phyloP scores from a whole-genome alignment of 257 asterid genomes.

The Przewalskia tangutica region DNA sequence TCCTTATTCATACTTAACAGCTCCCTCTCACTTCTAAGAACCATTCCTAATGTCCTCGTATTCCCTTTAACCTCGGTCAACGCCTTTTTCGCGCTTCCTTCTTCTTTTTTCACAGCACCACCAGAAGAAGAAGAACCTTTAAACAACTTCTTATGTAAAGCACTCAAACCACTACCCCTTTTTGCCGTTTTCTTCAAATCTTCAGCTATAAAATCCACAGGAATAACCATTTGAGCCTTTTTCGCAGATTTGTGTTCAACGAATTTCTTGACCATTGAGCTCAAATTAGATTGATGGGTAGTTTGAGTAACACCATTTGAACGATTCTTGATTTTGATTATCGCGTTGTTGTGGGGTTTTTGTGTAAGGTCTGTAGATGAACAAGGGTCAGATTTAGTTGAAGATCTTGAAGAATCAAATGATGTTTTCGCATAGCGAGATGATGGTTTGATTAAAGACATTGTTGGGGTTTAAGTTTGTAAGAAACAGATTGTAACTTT shows the following conservation, averaged over 20 bases:
- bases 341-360: neutral
- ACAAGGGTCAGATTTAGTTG: conserved; percentile 67
- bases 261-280: conserved; percentile 64
- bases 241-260: conserved; percentile 43
- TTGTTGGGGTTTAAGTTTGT: neutral
- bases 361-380: conserved; percentile 46
- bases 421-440: conserved; percentile 46
- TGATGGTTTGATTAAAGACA: conserved; percentile 69
- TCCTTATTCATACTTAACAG: conserved; percentile 57
- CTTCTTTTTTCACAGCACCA: conserved; percentile 28
- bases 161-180: conserved; percentile 37
- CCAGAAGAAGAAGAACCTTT: conserved; percentile 25
- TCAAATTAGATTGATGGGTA: conserved; percentile 25
- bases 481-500: neutral
- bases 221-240: conserved; percentile 21
- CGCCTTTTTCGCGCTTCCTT: conserved; percentile 65
- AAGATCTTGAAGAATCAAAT: conserved; percentile 34
- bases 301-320: neutral
- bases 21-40: conserved; percentile 96
- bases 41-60: conserved; percentile 89
- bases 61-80: conserved; percentile 69
- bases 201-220: conserved; percentile 57
- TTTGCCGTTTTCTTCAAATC: conserved; percentile 62
- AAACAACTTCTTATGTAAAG: conserved; percentile 76
- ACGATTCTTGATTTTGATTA: conserved; percentile 1